These are phyloP conservation scores for Terfezia boudieri DNA, from an alignment of 495 filamentous ascomycete genomes.

Conservation along the genomic window DNA sequence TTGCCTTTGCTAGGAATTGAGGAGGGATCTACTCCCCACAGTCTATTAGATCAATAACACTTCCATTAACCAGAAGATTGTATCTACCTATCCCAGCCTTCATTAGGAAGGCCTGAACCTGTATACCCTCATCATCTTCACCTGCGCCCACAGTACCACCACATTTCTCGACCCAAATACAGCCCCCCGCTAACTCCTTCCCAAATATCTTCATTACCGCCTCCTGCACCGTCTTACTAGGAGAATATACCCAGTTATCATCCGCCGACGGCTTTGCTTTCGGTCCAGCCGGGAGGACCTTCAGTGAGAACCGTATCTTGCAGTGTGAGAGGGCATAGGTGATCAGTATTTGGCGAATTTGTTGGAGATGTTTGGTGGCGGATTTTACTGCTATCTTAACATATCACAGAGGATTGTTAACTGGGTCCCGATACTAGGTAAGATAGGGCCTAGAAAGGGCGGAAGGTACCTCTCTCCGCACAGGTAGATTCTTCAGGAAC, in stretches of 20 bases:
- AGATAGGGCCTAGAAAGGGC: no score
- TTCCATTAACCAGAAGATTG: background rate
- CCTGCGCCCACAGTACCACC: constrained; percentile 6
- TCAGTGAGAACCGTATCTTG: constrained; percentile 39
- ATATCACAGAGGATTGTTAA: background rate
- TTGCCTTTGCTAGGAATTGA: background rate
- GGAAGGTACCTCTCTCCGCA: constrained; percentile 32
- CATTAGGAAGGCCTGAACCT: constrained; percentile 38
- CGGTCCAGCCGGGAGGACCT: constrained; percentile 25
- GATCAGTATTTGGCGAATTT: constrained; percentile 34
- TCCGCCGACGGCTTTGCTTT: constrained; percentile 21
- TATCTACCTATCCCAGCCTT: constrained; percentile 20
- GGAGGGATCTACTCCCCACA: background rate
- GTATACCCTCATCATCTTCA: constrained; percentile 1
- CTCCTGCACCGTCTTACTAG: constrained; percentile 36
- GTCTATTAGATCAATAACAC: background rate
- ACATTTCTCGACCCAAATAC: constrained; percentile 21
- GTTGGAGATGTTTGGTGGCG: background rate
- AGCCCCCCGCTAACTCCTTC: constrained; percentile 35
- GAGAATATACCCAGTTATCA: constrained; percentile 49
- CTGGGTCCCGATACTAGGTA: no score
- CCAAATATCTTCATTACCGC: constrained; percentile 52
- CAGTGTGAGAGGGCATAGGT: constrained; percentile 55
- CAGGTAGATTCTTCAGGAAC: constrained; percentile 50
- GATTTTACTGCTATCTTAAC: background rate